A percentile compares a stretch with the other conserved stretches of the same genome.
These are phyloP conservation scores for Myriosclerotinia scirpicola DNA, from an alignment of 2,329 filamentous ascomycete genomes.

Conservation along the genomic window DNA sequence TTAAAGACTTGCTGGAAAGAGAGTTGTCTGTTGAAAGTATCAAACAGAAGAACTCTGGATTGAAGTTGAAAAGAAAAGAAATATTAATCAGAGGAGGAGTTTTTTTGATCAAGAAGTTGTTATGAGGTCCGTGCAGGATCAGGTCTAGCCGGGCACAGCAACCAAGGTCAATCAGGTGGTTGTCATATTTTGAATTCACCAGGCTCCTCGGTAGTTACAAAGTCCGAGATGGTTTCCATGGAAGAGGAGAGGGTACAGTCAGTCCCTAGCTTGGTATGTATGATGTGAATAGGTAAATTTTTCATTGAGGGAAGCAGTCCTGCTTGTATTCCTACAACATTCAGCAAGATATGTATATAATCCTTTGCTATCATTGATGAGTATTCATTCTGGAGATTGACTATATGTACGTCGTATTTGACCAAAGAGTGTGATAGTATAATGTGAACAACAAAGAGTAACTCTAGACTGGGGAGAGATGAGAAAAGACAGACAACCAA, in stretches of 20 bases:
- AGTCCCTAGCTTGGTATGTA: background rate
- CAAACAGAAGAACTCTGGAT: background rate
- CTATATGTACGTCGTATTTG: background rate
- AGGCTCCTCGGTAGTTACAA: background rate
- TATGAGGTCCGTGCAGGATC: conserved; percentile 4
- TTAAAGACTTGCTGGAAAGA: background rate
- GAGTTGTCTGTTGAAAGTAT: background rate
- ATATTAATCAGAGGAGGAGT: background rate
- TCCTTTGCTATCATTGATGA: background rate
- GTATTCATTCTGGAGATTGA: background rate
- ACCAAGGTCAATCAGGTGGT: background rate
- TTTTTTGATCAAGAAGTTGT: background rate
- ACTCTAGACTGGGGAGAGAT: too few species aligned
- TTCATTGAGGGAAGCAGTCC: background rate
- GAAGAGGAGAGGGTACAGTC: too few species aligned
- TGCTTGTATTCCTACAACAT: background rate
- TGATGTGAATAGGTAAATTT: background rate
- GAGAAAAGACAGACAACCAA: background rate
- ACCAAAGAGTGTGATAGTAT: background rate
- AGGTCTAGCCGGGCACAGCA: too few species aligned
- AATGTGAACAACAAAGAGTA: background rate
- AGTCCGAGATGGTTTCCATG: background rate
- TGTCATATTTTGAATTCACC: conserved; percentile 5
- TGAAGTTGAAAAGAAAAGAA: background rate
- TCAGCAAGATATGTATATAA: background rate